Evolutionary conservation across 1,284 basidiomycete genomes (phyloP).

Genomic region (Ustilago shanxiensis): DNA sequence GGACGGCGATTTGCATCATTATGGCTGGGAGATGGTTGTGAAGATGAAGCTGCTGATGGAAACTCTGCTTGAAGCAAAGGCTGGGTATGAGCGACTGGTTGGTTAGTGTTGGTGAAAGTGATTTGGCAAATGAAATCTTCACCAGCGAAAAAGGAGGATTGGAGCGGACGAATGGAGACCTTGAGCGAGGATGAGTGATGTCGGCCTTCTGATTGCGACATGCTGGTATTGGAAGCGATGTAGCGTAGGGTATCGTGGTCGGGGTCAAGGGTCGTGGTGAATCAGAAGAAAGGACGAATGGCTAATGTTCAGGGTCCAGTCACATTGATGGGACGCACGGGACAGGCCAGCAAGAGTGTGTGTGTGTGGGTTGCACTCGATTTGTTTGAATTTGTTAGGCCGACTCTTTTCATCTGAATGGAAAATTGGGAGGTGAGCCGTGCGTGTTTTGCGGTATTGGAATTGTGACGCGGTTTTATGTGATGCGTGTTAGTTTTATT

Average conservation of each 20-base stretch:
- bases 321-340: background rate
- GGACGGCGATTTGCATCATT: slow-evolving; percentile 1
- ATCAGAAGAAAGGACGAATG: background rate
- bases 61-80: slow-evolving; percentile 50
- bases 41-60: slow-evolving; percentile 12
- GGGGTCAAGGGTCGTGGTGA: background rate
- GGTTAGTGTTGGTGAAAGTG: slow-evolving; percentile 84
- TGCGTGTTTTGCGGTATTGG: too few species aligned
- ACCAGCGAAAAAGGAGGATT: slow-evolving; percentile 92
- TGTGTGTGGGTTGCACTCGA: too few species aligned
- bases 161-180: slow-evolving; percentile 77
- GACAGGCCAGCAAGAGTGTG: background rate
- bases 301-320: background rate
- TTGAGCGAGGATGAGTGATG: slow-evolving; percentile 63
- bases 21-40: background rate
- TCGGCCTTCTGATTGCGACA: slow-evolving; percentile 12
- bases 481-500: too few species aligned
- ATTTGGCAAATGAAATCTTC: slow-evolving; percentile 86
- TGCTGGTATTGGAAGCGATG: slow-evolving; percentile 5
- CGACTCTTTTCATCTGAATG: background rate
- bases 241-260: background rate
- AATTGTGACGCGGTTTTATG: background rate
- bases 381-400: background rate
- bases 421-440: too few species aligned
- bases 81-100: slow-evolving; percentile 72